Evolutionary conservation across 192 early-diverging fungal genomes (phyloP).

Genomic region (Chytriomyces sp.): DNA sequence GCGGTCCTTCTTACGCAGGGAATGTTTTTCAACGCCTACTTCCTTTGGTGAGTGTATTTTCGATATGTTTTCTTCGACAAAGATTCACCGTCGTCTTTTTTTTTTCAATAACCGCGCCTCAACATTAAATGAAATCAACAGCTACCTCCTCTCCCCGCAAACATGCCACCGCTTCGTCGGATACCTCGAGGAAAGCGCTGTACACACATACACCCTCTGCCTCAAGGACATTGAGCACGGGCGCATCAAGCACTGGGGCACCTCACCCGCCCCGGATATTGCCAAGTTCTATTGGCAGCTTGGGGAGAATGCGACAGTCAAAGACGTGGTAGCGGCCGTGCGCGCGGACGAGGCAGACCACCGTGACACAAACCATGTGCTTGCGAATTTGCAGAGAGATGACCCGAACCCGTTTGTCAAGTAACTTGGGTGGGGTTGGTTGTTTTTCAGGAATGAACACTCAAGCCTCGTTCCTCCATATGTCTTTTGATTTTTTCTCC

Average conservation of each 20-base stretch:
- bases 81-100: not conserved
- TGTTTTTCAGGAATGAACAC: too few species aligned
- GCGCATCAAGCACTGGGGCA: slow-evolving; percentile 59
- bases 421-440: too few species aligned
- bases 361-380: slow-evolving; percentile 87
- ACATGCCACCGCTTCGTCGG: slow-evolving; percentile 87
- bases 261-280: slow-evolving; percentile 77
- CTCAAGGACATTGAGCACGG: slow-evolving; percentile 78
- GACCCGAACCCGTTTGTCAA: slow-evolving; percentile 35
- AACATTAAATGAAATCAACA: too few species aligned
- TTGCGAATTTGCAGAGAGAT: slow-evolving; percentile 62
- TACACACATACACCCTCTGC: slow-evolving; percentile 87
- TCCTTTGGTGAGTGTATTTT: slow-evolving; percentile 38
- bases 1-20: slow-evolving; percentile 81
- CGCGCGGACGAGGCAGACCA: slow-evolving; percentile 86
- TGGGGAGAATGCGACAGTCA: slow-evolving; percentile 70
- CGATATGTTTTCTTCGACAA: not conserved
- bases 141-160: slow-evolving; percentile 76
- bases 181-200: slow-evolving; percentile 93
- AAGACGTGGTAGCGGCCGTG: slow-evolving; percentile 85
- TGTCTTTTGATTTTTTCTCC: too few species aligned
- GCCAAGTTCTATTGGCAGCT: slow-evolving; percentile 78
- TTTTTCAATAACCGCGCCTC: too few species aligned
- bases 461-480: not conserved
- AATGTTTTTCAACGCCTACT: slow-evolving; percentile 89